Evolutionary conservation across 2,329 filamentous ascomycete species (phyloP), one percentile per base, ranked within the genome.

Genomic region (Pleoardoris graminearum): DNA sequence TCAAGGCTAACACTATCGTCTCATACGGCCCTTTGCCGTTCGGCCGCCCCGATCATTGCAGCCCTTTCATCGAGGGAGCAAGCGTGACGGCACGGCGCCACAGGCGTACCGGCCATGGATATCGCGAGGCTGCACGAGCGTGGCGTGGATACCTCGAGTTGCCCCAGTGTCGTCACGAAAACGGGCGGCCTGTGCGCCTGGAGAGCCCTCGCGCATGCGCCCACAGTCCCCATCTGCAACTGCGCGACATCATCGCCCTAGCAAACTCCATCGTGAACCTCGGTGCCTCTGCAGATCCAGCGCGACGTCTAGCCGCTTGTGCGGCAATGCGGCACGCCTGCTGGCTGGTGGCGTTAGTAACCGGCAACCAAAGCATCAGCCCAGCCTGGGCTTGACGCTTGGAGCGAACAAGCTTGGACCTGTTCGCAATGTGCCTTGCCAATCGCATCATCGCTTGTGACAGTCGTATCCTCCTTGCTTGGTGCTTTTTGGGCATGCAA

Each of bases 341-440:
- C n/a, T n/a, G 19, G 43, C 17, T 21, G 22, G 19, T 35, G 32
- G 36, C 21, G 43, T 46, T 46, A 27, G n/a, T 33, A 29, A 27
- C 22, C 44, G 16, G n/a, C 14, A 4, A n/a, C 11, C 29, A 33
- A 35, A 45, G 42, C 42, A 35, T 45, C 42, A 19, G 44, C 33
- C 44, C 16, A 47, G 44, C 32, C 44, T 47, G 32, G 33, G 44
- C 30, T n/a, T 38, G 8, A 46, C 38, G 43, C 43, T 46, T 46
- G 27, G 30, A 33, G 43, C 30, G 30, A 36, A 27, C 44, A 29
- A 47, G 44, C 43, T 46, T 17, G 43, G 43, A 19, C 30, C 21
- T 8, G 25, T 37, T 16, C n/a, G 44, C 44, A 37, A 47, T 46
- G 12, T 22, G 21, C 32, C 33, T 33, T 37, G 32, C 14, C 22